These are phyloP conservation scores for Penicillium sp. DNA, from an alignment of 2,329 filamentous ascomycete genomes.

Conservation along the genomic window DNA sequence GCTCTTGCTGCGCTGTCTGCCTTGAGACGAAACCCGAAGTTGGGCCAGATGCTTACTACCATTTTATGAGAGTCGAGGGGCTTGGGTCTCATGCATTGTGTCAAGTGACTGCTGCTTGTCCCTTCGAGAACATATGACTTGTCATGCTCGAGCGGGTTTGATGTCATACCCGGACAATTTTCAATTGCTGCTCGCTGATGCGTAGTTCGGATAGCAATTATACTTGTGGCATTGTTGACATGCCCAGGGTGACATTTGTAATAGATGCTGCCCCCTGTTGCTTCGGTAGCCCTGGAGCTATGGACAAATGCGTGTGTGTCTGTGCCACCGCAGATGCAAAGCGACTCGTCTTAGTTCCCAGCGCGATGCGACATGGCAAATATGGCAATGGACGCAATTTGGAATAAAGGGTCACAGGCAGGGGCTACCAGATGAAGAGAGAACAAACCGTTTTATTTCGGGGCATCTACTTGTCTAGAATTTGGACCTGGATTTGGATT, in stretches of 20 bases:
- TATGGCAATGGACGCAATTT: not conserved
- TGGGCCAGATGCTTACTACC: not conserved
- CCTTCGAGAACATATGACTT: conserved; percentile 4
- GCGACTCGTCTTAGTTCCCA: not conserved
- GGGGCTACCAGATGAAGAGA: not conserved
- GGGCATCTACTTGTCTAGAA: not conserved
- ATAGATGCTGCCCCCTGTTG: not conserved
- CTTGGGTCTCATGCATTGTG: not conserved
- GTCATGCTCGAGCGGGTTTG: not conserved
- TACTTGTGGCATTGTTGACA: not conserved
- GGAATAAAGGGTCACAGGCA: not conserved
- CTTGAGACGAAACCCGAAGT: not conserved
- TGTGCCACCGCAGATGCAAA: not conserved
- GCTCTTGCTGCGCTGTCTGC: not conserved
- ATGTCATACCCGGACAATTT: not conserved
- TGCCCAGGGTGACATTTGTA: not conserved
- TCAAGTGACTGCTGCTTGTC: conserved; percentile 1
- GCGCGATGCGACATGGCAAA: not conserved
- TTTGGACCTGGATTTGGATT: not conserved
- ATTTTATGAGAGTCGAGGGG: not conserved
- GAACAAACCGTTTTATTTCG: not conserved
- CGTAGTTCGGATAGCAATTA: not conserved
- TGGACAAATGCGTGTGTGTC: not conserved
- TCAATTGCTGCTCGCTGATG: not conserved
- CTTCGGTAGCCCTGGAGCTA: not conserved